These are phyloP conservation scores for Ormosia emarginata DNA, from an alignment of 306 rosid genomes.

Conservation along the genomic window DNA sequence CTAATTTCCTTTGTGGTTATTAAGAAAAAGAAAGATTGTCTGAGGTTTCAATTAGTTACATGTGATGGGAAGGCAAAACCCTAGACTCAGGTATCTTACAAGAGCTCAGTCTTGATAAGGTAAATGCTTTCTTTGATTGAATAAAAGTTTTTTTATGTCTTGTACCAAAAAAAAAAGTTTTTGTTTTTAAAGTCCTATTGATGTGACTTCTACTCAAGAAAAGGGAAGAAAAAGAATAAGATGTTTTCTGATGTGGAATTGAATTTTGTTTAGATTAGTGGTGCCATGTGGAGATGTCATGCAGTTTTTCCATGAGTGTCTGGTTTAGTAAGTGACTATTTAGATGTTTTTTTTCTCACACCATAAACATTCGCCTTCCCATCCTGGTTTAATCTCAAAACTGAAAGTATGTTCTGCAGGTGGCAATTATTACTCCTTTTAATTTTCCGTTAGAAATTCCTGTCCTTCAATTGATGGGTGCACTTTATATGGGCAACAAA, in stretches of 20 bases:
- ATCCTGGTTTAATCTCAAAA: neutral
- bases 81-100: constrained; percentile 1
- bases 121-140: neutral
- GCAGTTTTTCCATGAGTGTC: neutral
- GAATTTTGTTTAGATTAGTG: constrained; percentile 20
- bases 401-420: constrained; percentile 46
- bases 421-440: constrained; percentile 90
- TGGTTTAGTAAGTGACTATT: neutral
- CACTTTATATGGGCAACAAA: constrained; percentile 98
- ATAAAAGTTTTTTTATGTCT: neutral
- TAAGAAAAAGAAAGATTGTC: neutral
- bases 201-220: neutral
- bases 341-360: neutral
- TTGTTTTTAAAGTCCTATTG: neutral
- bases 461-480: constrained; percentile 96
- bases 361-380: neutral
- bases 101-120: neutral
- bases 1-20: neutral
- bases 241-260: neutral
- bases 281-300: neutral
- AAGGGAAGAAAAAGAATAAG: neutral
- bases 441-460: constrained; percentile 98
- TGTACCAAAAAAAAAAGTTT: neutral
- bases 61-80: neutral
- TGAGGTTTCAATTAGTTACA: neutral